Evolutionary conservation across 176 grass and related monocot genomes (phyloP).

Genomic region (Cenchrus americanus): DNA sequence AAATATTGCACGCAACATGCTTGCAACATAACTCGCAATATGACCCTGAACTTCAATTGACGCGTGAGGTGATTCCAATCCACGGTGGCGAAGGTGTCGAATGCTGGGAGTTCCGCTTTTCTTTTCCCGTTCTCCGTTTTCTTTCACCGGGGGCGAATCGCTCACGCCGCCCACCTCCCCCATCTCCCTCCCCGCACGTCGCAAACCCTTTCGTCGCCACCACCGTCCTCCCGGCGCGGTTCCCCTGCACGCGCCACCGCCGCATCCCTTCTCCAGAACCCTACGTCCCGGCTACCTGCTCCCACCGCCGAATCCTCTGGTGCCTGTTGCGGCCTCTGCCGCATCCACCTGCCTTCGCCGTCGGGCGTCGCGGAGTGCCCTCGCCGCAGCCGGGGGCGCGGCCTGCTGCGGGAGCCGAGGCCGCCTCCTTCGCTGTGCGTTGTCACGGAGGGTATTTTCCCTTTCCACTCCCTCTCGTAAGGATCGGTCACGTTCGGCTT

Average conservation of each 20-base stretch:
- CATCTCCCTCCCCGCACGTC: slow-evolving; percentile 39
- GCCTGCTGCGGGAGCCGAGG: background rate
- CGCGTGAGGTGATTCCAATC: too few relatives aligned
- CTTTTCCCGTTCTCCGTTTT: background rate
- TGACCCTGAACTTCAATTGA: too few relatives aligned
- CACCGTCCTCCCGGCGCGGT: background rate
- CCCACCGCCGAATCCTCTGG: background rate
- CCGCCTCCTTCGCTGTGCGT: slow-evolving; percentile 5
- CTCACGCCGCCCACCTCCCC: slow-evolving; percentile 48
- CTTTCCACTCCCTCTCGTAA: background rate
- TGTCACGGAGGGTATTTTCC: slow-evolving; percentile 27
- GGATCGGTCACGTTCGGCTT: slow-evolving; percentile 19
- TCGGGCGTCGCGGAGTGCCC: background rate
- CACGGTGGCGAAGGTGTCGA: too few relatives aligned
- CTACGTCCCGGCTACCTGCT: background rate
- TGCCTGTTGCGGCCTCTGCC: background rate
- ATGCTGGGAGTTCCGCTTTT: too few relatives aligned
- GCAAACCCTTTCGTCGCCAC: too few relatives aligned
- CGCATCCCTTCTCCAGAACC: background rate
- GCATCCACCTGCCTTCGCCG: background rate
- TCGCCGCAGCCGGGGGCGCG: background rate
- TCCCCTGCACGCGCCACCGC: background rate
- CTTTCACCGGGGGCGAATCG: slow-evolving; percentile 41
- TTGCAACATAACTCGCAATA: too few relatives aligned
- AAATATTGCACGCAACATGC: too few relatives aligned